phyloP scores from a whole-genome alignment of 1,284 basidiomycete genomes.

The Testicularia cyperi region DNA sequence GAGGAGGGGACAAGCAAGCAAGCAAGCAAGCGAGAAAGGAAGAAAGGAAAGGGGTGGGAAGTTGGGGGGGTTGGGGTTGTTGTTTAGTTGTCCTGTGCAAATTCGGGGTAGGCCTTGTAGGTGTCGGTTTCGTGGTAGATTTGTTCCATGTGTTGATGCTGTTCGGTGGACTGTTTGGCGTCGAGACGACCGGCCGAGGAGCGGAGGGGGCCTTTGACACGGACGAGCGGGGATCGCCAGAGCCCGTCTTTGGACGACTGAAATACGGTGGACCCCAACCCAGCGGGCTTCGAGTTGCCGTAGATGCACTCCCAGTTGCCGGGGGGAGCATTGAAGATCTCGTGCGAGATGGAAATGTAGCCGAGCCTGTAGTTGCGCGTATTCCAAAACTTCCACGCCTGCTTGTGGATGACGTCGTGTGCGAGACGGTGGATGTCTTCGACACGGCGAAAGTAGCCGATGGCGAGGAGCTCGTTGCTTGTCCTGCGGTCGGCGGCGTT shows the following conservation, averaged over 20 bases:
- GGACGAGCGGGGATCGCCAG: constrained; percentile 16
- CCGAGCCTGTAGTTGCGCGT: constrained; percentile 5
- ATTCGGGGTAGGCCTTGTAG: too few species aligned
- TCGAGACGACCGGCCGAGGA: constrained; percentile 8
- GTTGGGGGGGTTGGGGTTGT: too few species aligned
- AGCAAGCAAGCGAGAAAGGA: too few species aligned
- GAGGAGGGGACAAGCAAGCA: too few species aligned
- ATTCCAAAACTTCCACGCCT: constrained; percentile 23
- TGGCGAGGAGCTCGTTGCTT: constrained; percentile 11
- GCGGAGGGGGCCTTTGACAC: not conserved
- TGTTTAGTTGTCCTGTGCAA: too few species aligned
- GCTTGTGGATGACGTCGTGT: constrained; percentile 11
- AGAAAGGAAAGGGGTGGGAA: too few species aligned
- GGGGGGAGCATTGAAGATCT: constrained; percentile 6
- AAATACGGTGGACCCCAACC: constrained; percentile 11
- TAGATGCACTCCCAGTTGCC: constrained; percentile 22
- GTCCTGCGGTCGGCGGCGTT: constrained; percentile 10
- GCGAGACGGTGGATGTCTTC: constrained; percentile 17
- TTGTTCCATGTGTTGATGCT: constrained; percentile 6
- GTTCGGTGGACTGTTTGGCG: constrained; percentile 6
- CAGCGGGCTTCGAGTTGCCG: constrained; percentile 13
- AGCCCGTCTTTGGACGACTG: constrained; percentile 7
- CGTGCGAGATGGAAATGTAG: constrained; percentile 15
- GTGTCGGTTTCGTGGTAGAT: too few species aligned
- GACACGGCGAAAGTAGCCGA: constrained; percentile 21